Evolutionary conservation across 495 filamentous ascomycete genomes (phyloP), one percentile per base, ranked within the genome.

Genomic region (Pseudotulostoma volvatum): DNA sequence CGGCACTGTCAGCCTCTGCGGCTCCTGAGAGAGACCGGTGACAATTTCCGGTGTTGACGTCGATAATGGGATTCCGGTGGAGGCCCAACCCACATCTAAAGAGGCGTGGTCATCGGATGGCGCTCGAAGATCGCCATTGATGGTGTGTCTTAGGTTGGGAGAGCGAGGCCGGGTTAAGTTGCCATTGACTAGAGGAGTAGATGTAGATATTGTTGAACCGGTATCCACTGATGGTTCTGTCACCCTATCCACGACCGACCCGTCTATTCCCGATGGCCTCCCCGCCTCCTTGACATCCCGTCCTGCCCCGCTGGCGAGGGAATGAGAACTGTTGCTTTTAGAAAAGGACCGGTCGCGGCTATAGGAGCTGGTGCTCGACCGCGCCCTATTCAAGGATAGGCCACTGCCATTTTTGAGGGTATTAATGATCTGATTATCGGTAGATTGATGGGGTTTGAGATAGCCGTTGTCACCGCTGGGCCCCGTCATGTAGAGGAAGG

Each of bases 321-420:
- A 74, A 23, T 64, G 50, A 39, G 64, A 59, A 48, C 69, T 74
- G 33, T 60, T 66, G 47, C 72, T 67, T 39, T 64, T 67, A 31
- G 70, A 71, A 33, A 56, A 59, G 17, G 53, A 53, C 44, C 56
- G 51, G 11, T 70, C 68, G 45, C 61, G 63, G 37, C 59, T 68
- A 39, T 69, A 66, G 7, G 64, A 67, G 37, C 61, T 60, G 48
- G 60, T 56, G 43, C 67, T 68, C 11, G 64, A 63, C 18, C 59
- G 61, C 17, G 58, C 61, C 36, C 60, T 62, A 50, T 64, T 65
- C 45, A 67, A 42, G 18, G 67, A 63, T 32, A 64, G 65, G 39
- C 53, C 53, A 49, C 60, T 67, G 33, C 59, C 62, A 50, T 64
- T 55, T 40, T 60, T 60, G 8, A 61, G 38, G 30, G 53, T 55